phyloP scores from a whole-genome alignment of 2,329 filamentous ascomycete genomes.

The Microcyclosporella mali region DNA sequence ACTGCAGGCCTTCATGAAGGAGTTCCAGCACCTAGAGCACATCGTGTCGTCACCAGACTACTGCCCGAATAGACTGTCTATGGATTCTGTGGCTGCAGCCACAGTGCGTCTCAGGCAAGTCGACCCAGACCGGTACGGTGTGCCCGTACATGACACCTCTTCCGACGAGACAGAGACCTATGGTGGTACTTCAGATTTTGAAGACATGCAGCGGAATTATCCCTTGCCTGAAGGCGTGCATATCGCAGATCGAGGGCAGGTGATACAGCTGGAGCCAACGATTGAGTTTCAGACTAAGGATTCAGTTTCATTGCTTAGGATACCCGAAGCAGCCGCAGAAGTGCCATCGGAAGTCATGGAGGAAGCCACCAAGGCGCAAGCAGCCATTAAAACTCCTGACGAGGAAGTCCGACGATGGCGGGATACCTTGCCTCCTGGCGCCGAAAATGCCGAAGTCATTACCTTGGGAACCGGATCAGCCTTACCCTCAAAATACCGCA shows the following conservation, averaged over 20 bases:
- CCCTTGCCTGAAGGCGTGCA: conserved; percentile 20
- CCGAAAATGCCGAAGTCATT: conserved; percentile 72
- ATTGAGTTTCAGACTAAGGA: conserved; percentile 42
- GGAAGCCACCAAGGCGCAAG: conserved; percentile 45
- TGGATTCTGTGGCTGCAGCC: conserved; percentile 61
- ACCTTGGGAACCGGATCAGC: conserved; percentile 89
- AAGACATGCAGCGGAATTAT: conserved; percentile 11
- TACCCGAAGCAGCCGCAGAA: conserved; percentile 39
- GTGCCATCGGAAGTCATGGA: conserved; percentile 44
- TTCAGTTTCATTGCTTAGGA: conserved; percentile 46
- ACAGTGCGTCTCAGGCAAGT: conserved; percentile 65
- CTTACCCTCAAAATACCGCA: conserved; percentile 84
- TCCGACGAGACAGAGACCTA: conserved; percentile 16
- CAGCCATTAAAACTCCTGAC: conserved; percentile 33
- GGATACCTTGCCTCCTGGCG: conserved; percentile 55
- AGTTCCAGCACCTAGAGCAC: conserved; percentile 59
- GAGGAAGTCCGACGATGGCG: conserved; percentile 50
- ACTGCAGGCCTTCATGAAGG: conserved; percentile 64
- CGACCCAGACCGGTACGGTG: conserved; percentile 65
- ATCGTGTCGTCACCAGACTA: conserved; percentile 68
- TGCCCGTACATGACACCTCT: conserved; percentile 60
- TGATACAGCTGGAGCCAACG: conserved; percentile 33
- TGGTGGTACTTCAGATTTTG: conserved; percentile 10
- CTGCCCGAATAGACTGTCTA: conserved; percentile 67
- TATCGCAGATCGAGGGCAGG: conserved; percentile 30